A percentile compares a stretch with the other conserved stretches of the same genome.
phyloP scores from a whole-genome alignment of 23 red algal species.

The Agarophyton chilense region DNA sequence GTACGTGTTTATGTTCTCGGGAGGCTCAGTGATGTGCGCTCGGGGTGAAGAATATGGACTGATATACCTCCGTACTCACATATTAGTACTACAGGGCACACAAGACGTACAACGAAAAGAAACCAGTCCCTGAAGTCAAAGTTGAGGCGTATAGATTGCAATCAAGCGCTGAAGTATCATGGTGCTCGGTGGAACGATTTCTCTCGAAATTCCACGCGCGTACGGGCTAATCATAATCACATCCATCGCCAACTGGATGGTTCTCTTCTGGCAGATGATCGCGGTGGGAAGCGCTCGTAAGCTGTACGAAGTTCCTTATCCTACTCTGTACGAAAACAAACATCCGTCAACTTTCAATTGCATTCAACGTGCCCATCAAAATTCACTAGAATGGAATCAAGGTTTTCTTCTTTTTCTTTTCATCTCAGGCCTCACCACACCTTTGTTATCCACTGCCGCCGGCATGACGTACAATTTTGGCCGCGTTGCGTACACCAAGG shows the following conservation, averaged over 20 bases:
- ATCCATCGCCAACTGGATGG: slow-evolving; percentile 67
- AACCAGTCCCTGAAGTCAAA: neutral
- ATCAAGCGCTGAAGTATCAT: neutral
- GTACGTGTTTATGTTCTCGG: too few relatives aligned
- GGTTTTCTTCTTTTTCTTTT: slow-evolving; percentile 73
- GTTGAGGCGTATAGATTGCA: neutral
- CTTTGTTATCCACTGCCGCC: slow-evolving; percentile 56
- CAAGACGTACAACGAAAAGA: neutral
- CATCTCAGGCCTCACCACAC: slow-evolving; percentile 63
- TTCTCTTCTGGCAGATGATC: slow-evolving; percentile 82
- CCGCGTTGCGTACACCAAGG: slow-evolving; percentile 74
- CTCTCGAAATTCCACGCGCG: slow-evolving; percentile 32
- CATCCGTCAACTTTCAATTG: slow-evolving; percentile 72
- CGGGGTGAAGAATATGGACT: too few relatives aligned
- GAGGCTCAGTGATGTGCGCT: too few relatives aligned
- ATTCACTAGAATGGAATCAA: slow-evolving; percentile 79
- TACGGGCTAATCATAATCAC: slow-evolving; percentile 69
- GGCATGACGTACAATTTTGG: slow-evolving; percentile 82
- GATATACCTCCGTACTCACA: too few relatives aligned
- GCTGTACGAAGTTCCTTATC: slow-evolving; percentile 70
- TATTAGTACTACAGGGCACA: too few relatives aligned
- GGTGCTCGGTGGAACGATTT: slow-evolving; percentile 3
- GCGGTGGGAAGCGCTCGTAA: slow-evolving; percentile 71
- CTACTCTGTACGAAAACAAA: slow-evolving; percentile 85
- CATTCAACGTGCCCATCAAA: slow-evolving; percentile 84